A percentile compares a stretch with the other conserved stretches of the same genome.
phyloP scores from a whole-genome alignment of 768 basidiomycete genomes.

The Cystobasidium ongulense region DNA sequence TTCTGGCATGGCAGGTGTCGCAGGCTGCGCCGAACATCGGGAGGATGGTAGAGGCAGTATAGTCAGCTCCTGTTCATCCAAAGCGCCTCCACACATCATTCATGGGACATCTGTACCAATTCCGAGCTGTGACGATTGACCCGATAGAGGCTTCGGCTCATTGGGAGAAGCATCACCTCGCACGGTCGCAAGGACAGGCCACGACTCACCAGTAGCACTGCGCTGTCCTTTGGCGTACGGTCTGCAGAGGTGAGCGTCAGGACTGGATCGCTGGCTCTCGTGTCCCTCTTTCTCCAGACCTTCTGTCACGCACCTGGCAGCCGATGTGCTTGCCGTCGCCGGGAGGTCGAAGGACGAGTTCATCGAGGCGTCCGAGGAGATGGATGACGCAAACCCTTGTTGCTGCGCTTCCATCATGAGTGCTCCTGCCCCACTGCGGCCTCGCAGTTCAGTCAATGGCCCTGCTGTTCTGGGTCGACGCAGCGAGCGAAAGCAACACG shows the following conservation, averaged over 20 bases:
- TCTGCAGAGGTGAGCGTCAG: background rate
- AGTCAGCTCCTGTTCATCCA: background rate
- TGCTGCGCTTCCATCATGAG: background rate
- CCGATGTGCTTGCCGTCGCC: background rate
- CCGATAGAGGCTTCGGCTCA: background rate
- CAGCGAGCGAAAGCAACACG: no score
- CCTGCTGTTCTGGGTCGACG: no score
- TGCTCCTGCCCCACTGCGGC: background rate
- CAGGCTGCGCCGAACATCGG: background rate
- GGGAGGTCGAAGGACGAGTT: background rate
- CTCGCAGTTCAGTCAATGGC: no score
- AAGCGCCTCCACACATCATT: background rate
- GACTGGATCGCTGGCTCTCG: background rate
- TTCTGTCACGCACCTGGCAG: background rate
- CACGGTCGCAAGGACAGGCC: background rate
- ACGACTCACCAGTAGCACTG: background rate
- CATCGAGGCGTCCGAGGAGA: background rate
- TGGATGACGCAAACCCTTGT: background rate
- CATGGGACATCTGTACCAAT: background rate
- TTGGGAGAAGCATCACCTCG: background rate
- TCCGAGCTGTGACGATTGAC: background rate
- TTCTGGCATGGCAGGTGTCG: background rate
- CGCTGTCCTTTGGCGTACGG: conserved; percentile 4
- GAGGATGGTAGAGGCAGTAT: background rate
- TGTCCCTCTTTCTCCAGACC: background rate